Percentiles rank a stretch among this genome's conserved stretches.
Conservation (phyloP, 768 basidiomycete species). For the Lyophyllum shimeji region DNA sequence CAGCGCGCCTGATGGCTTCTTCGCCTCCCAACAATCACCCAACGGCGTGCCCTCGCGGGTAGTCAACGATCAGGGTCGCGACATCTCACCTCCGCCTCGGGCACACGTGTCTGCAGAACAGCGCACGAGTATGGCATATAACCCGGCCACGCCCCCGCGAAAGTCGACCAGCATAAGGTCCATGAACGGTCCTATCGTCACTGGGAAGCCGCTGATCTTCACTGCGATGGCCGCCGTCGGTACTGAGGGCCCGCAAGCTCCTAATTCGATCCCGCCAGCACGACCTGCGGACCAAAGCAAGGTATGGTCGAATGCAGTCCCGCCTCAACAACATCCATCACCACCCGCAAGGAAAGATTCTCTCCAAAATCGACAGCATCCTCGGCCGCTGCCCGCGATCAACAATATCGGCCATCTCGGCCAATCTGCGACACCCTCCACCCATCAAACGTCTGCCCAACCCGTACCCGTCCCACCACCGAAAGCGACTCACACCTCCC, state of each 20-base stretch:
- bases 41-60: constrained; percentile 1
- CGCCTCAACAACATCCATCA: not conserved
- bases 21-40: constrained; percentile 1
- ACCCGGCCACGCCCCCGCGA: constrained; percentile 14
- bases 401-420: not conserved
- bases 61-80: not conserved
- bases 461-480: constrained; percentile 6
- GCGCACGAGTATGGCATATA: constrained; percentile 3
- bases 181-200: constrained; percentile 18
- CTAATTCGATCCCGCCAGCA: not conserved
- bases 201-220: constrained; percentile 64
- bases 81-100: constrained; percentile 3
- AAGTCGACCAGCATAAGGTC: constrained; percentile 24
- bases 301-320: not conserved
- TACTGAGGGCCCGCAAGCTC: constrained; percentile 16
- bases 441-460: not conserved
- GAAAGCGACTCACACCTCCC: constrained; percentile 1
- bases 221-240: constrained; percentile 47
- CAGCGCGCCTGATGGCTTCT: constrained; percentile 8
- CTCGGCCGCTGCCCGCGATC: not conserved
- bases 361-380: not conserved
- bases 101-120: constrained; percentile 2
- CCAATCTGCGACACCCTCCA: not conserved
- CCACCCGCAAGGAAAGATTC: constrained; percentile 7
- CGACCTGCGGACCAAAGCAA: not conserved